phyloP scores from a whole-genome alignment of 768 basidiomycete species.

The Serpula lacrymans region DNA sequence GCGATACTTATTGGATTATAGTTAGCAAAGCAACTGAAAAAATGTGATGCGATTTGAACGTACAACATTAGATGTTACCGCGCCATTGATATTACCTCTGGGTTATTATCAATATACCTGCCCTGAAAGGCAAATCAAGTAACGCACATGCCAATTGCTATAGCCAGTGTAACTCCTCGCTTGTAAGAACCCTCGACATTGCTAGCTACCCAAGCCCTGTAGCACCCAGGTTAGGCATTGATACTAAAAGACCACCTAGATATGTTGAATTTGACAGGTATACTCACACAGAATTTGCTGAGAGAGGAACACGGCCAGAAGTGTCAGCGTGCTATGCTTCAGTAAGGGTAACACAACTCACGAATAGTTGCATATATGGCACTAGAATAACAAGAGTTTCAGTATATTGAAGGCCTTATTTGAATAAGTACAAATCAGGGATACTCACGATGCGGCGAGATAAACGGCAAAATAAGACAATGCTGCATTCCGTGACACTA shows the following conservation, averaged over 20 bases:
- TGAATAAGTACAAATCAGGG: neutral
- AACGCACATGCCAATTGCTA: conserved; percentile 59
- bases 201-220: conserved; percentile 66
- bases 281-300: conserved; percentile 51
- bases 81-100: conserved; percentile 66
- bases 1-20: conserved; percentile 48
- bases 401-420: conserved; percentile 1
- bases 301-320: neutral
- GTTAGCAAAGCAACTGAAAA: neutral
- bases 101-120: conserved; percentile 17
- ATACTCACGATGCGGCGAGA: conserved; percentile 63
- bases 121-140: neutral
- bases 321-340: conserved; percentile 1
- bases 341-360: no score
- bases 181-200: conserved; percentile 77
- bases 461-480: conserved; percentile 73
- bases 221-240: conserved; percentile 14
- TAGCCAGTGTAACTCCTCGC: conserved; percentile 63
- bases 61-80: conserved; percentile 64
- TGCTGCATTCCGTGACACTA: conserved; percentile 53
- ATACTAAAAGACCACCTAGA: neutral
- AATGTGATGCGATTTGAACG: conserved; percentile 20
- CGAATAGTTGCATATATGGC: conserved; percentile 48
- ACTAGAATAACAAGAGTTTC: conserved; percentile 15
- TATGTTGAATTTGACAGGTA: conserved; percentile 1